Evolutionary conservation across 75 land plant species (phyloP), one percentile per base, ranked within the genome.

Genomic region (Pseudotsuga menziesii): DNA sequence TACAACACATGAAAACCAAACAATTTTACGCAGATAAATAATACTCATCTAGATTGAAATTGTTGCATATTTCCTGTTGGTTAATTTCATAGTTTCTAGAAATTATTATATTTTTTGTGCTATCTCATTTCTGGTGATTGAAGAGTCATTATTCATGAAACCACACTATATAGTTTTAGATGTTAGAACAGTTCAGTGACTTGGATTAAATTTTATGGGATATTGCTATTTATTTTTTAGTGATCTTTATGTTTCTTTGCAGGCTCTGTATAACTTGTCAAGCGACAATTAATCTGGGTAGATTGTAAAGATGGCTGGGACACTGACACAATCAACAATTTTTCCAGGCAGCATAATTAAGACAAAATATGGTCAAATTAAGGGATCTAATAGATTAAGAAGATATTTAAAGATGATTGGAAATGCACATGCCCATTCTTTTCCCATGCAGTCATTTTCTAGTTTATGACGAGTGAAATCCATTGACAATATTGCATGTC

Each of bases 261-360:
- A 69, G 72, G 23, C 39, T 36, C 48, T 69, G 48, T 39, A 69
- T 20, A 69, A 39, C 25, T 69, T 44, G 23, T 8, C 52, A 39
- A 69, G 44, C n/a, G 22, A 13, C 19, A 8, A 39, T 39, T 39
- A 69, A 44, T 35, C 23, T 39, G 22, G 72, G 59, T 23, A 19
- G 36, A 13, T 8, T 22, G 32, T 29, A 74, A 56, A 77, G 59
- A 78, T 78, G 80, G 75, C 80, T 54, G 75, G 75, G 27, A 23
- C 80, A 39, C 27, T 78, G 15, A 17, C 74, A 8, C 80, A 78
- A 48, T 78, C 80, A 35, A 48, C 75, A 17, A 71, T 78, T 56
- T 29, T 72, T 25, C 58, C 80, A 23, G 75, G 75, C 72, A 19
- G 22, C 22, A 41, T 66, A 41, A 54, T 66, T 9, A 56, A 44